Evolutionary conservation across 805 yeast genomes (phyloP), one percentile per base, ranked within the genome.

Genomic region (Jamesozyma lodderae): DNA sequence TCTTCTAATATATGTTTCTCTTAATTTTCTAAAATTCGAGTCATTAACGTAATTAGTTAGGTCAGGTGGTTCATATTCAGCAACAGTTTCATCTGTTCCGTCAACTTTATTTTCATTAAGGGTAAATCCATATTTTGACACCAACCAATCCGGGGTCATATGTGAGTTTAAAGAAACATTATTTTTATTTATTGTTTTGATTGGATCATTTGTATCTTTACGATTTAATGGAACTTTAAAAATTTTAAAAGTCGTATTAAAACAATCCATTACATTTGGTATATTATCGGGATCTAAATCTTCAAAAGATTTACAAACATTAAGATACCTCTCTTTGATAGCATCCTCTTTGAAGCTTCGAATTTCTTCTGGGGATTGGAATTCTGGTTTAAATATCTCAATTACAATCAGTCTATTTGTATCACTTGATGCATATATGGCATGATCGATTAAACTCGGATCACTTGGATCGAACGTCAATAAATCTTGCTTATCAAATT

Each of bases 181-280:
- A n/a, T 61, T 55, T 3, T 73, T 56, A 42, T 69, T 66, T 27
- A 86, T 77, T 0, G 81, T 74, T 49, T 73, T 78, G 3, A 66
- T 59, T 9, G 70, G 73, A 4, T 68, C 71, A 2, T 56, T 61
- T 2, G 69, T 61, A 2, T 53, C 57, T 18, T 69, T 55, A 7
- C 59, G 49, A 16, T 64, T 54, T 17, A 85, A 56, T 0, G 94
- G 90, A 2, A 86, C 88, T 44, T 68, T 73, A 33, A 84, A 60
- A 7, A 81, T 79, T 43, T 74, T 76, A 47, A 72, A 68, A 14
- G 85, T 51, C 0, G 85, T 79, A 35, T 65, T 63, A 17, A 81
- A 63, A 47, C 94, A 80, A 31, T 70, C 72, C 0, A 71, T 55
- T 3, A 77, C 71, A 3, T 73, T 60, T 0, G 94, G 88, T 1